These are phyloP conservation scores for Hysterangium stoloniferum DNA, from an alignment of 768 basidiomycete genomes.

Conservation along the genomic window DNA sequence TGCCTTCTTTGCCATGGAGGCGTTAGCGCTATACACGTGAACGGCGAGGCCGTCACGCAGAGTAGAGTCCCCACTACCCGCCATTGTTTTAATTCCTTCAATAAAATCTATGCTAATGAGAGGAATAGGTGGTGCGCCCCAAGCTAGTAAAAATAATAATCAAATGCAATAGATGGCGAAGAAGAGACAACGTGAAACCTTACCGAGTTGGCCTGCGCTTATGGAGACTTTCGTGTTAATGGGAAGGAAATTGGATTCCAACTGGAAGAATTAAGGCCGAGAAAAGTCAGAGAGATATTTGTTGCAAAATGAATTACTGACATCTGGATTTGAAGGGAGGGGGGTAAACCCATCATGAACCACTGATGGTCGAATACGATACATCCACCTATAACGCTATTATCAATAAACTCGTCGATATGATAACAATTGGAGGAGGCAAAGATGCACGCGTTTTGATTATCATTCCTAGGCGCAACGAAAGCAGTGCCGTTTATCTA, in stretches of 20 bases:
- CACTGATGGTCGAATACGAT: slow-evolving; percentile 62
- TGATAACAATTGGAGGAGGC: neutral
- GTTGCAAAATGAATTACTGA: slow-evolving; percentile 23
- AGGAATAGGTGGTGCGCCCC: slow-evolving; percentile 55
- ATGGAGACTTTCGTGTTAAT: slow-evolving; percentile 52
- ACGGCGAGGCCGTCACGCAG: slow-evolving; percentile 57
- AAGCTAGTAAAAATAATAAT: too few species aligned
- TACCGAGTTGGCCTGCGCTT: slow-evolving; percentile 48
- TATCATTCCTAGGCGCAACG: slow-evolving; percentile 48
- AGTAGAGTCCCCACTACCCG: slow-evolving; percentile 56
- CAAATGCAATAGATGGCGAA: neutral
- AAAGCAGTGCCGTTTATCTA: slow-evolving; percentile 58
- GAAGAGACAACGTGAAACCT: neutral
- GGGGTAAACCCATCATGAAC: slow-evolving; percentile 54
- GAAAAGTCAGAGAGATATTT: neutral
- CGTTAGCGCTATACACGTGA: slow-evolving; percentile 53
- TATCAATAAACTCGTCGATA: neutral
- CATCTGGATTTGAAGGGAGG: slow-evolving; percentile 51
- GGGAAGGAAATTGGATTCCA: slow-evolving; percentile 56
- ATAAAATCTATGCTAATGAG: slow-evolving; percentile 43
- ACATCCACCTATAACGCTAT: slow-evolving; percentile 41
- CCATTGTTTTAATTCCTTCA: slow-evolving; percentile 53
- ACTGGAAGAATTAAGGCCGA: slow-evolving; percentile 23
- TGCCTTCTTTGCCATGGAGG: slow-evolving; percentile 52
- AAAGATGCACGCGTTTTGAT: slow-evolving; percentile 39